Conservation (phyloP, 2,329 filamentous ascomycete genomes). For the Exophiala sp. region DNA sequence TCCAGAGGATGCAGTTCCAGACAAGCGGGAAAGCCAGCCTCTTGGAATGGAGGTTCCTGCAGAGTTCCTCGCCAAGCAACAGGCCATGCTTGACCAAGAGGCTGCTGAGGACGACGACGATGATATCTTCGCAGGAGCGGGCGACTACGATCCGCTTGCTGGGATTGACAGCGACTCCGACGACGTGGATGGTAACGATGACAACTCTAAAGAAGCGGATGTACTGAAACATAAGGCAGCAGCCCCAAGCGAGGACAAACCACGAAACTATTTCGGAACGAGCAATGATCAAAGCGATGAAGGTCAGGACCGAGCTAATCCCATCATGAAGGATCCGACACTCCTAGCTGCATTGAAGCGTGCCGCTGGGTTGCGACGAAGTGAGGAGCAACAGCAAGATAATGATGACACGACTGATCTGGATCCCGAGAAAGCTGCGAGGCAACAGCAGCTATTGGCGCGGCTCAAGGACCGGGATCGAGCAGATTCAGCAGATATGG, state of each 20-base stretch:
- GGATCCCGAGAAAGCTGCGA: slow-evolving; percentile 21
- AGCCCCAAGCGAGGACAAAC: slow-evolving; percentile 23
- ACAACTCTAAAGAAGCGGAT: slow-evolving; percentile 19
- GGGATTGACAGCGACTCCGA: slow-evolving; percentile 49
- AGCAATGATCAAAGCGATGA: slow-evolving; percentile 51
- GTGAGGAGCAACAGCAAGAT: slow-evolving; percentile 44
- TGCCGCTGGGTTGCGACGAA: slow-evolving; percentile 61
- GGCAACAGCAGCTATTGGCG: slow-evolving; percentile 38
- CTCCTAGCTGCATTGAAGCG: slow-evolving; percentile 83
- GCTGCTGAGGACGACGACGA: slow-evolving; percentile 52
- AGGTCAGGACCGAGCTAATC: slow-evolving; percentile 35
- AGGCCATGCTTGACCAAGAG: slow-evolving; percentile 29
- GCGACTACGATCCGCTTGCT: slow-evolving; percentile 59
- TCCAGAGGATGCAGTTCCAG: slow-evolving; percentile 25
- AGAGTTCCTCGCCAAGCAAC: slow-evolving; percentile 37
- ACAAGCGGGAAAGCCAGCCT: slow-evolving; percentile 44
- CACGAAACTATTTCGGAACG: slow-evolving; percentile 49
- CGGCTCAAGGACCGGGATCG: slow-evolving; percentile 37
- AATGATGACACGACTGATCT: slow-evolving; percentile 12
- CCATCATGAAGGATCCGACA: slow-evolving; percentile 58
- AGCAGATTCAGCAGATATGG: slow-evolving; percentile 65
- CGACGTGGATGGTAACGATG: slow-evolving; percentile 36
- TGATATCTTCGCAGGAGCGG: slow-evolving; percentile 61
- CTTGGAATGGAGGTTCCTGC: slow-evolving; percentile 51
- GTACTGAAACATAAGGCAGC: slow-evolving; percentile 17